Base-by-base conservation (phyloP, 768 basidiomycete species). In the Leccinum barrowsii region DNA sequence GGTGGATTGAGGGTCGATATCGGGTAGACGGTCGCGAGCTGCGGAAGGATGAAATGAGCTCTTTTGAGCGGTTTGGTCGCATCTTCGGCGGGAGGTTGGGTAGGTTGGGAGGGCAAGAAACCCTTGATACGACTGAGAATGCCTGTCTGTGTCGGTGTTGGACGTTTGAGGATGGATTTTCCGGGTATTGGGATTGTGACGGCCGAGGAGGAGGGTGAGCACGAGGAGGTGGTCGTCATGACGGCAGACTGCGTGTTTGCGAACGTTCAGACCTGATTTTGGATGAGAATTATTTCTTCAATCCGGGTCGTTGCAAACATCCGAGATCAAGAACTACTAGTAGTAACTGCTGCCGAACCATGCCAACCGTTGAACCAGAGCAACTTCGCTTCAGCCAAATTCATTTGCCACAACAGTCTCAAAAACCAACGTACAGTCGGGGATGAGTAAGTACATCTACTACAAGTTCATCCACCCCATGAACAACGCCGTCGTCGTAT, bases 11-110 rank as follows among this genome's bases (percentile, higher is more conserved):
- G 65, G 2, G 87, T 85, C 28, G 89, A 90, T 70, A 98, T 96
- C 0, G 94, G 94, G 71, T 98, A 98, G 32, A 94, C 85, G 22
- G 90, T 90, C 32, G 85, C 86, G 64, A 97, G 82, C 64, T 90
- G 82, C 0, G 92, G 92, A 12, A 97, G 77, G 63, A 96, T 90
- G 70, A 98, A 98, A 65, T 96, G 91, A 0, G 95, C 97, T 52
- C 91, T 77, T 68, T 91, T 93, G 61, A 96, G 79, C 11, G 90
- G 84, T 65, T 80, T 83, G 35, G 74, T 71, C 49, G 83, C 77
- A 66, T 83, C 83, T 52, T 73, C 73, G n/a, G 67, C 26, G 40
- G 42, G 15, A 3, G 61, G 56, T 11, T 62, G 19, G 3, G 74
- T 56, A 28, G 74, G 75, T 61, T 82, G 85, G 0, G 82, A 81